These are phyloP conservation scores for Cicer yamashitae DNA, from an alignment of 306 rosid genomes.

Conservation along the genomic window DNA sequence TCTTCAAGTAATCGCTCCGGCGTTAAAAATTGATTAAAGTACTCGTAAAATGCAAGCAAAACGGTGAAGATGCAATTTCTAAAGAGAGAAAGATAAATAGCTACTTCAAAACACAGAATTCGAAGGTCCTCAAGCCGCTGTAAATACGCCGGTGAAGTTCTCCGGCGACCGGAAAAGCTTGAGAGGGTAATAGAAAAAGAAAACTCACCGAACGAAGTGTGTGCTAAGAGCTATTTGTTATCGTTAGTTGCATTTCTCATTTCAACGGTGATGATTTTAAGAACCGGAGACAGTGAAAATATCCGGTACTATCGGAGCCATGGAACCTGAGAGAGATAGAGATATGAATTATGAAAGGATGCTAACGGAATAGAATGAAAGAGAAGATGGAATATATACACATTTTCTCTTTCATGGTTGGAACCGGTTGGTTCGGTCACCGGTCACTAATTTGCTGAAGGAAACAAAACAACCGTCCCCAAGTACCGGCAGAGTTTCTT, in stretches of 20 bases:
- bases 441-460: slow-evolving; percentile 53
- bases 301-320: slow-evolving; percentile 39
- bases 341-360: slow-evolving; percentile 49
- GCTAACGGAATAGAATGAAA: slow-evolving; percentile 52
- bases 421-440: slow-evolving; percentile 66
- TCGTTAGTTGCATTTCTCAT: slow-evolving; percentile 44
- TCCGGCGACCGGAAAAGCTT: slow-evolving; percentile 37
- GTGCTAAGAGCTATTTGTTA: neutral
- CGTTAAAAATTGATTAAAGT: slow-evolving; percentile 36
- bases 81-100: slow-evolving; percentile 23
- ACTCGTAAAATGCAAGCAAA: slow-evolving; percentile 35
- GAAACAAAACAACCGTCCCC: slow-evolving; percentile 56
- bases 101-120: neutral
- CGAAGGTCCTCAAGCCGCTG: slow-evolving; percentile 24
- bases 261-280: slow-evolving; percentile 36
- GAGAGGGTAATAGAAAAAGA: slow-evolving; percentile 4
- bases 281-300: slow-evolving; percentile 25
- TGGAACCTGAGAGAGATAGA: slow-evolving; percentile 37
- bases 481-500: slow-evolving; percentile 42
- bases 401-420: slow-evolving; percentile 56
- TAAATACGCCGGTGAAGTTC: slow-evolving; percentile 45
- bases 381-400: slow-evolving; percentile 64
- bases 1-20: slow-evolving; percentile 29
- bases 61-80: slow-evolving; percentile 42
- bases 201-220: slow-evolving; percentile 35